Evolutionary conservation across 371 early-diverging fungal genomes (phyloP), one percentile per base, ranked within the genome.

Genomic region (Mucor sp.): DNA sequence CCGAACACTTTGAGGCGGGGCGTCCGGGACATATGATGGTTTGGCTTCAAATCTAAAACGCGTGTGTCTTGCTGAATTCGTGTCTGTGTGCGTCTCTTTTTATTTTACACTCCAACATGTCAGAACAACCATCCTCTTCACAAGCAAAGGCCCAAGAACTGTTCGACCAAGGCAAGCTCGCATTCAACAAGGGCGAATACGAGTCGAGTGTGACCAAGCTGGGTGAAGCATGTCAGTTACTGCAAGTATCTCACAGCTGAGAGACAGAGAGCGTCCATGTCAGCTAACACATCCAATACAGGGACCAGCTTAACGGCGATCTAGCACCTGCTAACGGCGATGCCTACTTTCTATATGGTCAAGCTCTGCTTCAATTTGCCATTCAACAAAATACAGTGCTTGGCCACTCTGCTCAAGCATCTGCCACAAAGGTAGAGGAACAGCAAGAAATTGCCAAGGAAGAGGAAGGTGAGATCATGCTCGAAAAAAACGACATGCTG

Each of bases 301-400:
- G 93, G 27, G 93, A 90, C 53, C 75, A 86, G 58, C 64, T 84
- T 6, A 85, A 90, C 75, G 95, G 95, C 28, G 77, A 80, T 66
- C 82, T 88, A 32, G 85, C 93, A 15, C 83, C 84, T 47, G 81
- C 87, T 60, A 92, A 89, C 72, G 96, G 93, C 1, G 94, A 94
- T 68, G 89, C 87, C 5, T 76, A 91, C 62, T 91, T 91, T 57
- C 65, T 87, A 67, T 95, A 95, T 66, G 96, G 96, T 17, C 82
- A 87, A 35, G 92, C 95, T 8, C 76, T 95, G 27, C 74, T 94
- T 28, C 86, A 92, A 60, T 82, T 85, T 68, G 95, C 93, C 4
- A 89, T 94, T 65, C 83, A 89, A 68, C 91, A 93, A 64, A 88
- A 84, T 71, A 84, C 90, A 53, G 85, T 94, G n/a, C 71, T 93